Conservation (phyloP, 2,329 filamentous ascomycete genomes). For the Dactylonectria macrodidyma region DNA sequence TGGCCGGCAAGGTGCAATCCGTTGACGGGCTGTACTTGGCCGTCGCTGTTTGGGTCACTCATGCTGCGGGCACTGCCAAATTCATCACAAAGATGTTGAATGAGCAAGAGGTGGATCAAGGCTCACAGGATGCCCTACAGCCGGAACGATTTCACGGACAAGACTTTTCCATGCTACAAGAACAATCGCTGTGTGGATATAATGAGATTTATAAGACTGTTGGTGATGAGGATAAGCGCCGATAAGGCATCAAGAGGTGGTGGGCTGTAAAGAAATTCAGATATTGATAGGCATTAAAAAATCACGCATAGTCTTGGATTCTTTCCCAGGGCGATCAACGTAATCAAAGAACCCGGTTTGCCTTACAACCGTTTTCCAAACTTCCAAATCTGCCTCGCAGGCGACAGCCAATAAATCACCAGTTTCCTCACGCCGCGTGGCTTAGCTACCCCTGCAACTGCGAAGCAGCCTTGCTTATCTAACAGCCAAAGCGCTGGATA, state of each 20-base stretch:
- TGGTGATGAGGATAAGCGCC: not conserved
- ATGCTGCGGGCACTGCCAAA: constrained; percentile 39
- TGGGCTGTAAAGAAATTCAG: too few relatives aligned
- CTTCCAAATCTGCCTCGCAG: too few relatives aligned
- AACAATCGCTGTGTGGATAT: constrained; percentile 38
- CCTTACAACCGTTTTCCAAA: too few relatives aligned
- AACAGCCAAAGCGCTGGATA: too few relatives aligned
- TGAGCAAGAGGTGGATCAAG: constrained; percentile 27
- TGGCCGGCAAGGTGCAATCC: constrained; percentile 31
- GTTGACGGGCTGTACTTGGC: constrained; percentile 32
- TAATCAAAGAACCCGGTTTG: too few relatives aligned
- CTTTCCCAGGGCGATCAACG: too few relatives aligned
- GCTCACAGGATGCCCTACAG: constrained; percentile 28
- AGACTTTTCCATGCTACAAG: constrained; percentile 26
- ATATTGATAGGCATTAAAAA: too few relatives aligned
- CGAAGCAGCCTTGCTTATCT: too few relatives aligned
- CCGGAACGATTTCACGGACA: constrained; percentile 39
- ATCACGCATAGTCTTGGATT: too few relatives aligned
- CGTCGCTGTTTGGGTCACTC: constrained; percentile 44
- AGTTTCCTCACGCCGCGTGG: too few relatives aligned
- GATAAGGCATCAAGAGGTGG: not conserved
- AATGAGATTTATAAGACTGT: constrained; percentile 46
- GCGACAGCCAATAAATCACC: too few relatives aligned
- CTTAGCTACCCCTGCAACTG: too few relatives aligned
- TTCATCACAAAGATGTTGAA: constrained; percentile 34